Evolutionary conservation across 257 asterid species (phyloP), one percentile per base, ranked within the genome.

Genomic region (Petrea volubilis): DNA sequence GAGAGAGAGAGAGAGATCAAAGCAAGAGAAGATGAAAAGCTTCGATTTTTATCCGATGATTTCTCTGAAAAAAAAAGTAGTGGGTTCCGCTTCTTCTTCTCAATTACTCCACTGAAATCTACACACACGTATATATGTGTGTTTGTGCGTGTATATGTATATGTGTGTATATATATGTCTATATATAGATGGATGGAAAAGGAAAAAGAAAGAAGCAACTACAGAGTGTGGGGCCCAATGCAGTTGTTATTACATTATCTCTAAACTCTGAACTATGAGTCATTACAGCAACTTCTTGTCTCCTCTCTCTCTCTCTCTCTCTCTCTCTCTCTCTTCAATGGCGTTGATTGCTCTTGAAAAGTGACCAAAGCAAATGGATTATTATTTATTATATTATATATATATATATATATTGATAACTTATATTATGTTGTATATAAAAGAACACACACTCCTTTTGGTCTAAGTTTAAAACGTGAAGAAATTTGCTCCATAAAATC

Each of bases 11-110:
- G n/a, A n/a, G 14, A 18, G 79, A 67, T 55, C 17, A 63, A 59
- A 10, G 24, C 11, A 10, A n/a, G n/a, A n/a, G 2, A 14, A 18
- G 36, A n/a, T 5, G 25, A 53, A 61, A 38, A 18, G 56, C 5
- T 27, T 25, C 24, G 24, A n/a, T 10, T 44, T 74, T 29, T 25
- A 40, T 13, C 55, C 24, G 33, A 10, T 21, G 11, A 34, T 66
- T 59, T 64, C n/a, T 17, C 31, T 51, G 25, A 6, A 6, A 14
- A 27, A 23, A 53, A 14, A 27, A 23, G 46, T 15, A 47, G 63
- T 65, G 74, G 60, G 57, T 23, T 56, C 31, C 34, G 50, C 52
- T 49, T 60, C 34, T 34, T 29, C 60, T 14, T 29, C 52, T 21
- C 17, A 56, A 53, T 41, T 10, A 49, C 60, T 65, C 73, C 57